These are phyloP conservation scores for Diaporthe sp. DNA, from an alignment of 2,329 filamentous ascomycete species.

Conservation along the genomic window DNA sequence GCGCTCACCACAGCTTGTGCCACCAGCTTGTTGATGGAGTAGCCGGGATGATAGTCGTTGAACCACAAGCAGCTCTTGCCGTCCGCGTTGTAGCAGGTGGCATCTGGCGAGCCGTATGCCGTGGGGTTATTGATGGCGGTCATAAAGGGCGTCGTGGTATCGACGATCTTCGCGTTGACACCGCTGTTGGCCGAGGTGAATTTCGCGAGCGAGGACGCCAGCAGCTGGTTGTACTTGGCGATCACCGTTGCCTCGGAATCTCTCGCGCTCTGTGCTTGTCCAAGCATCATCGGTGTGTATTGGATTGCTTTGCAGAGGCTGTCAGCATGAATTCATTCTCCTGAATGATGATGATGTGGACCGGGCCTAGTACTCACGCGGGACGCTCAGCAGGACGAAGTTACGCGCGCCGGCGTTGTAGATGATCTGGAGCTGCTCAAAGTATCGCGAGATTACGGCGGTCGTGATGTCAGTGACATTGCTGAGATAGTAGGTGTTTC, in stretches of 20 bases:
- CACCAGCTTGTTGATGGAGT: constrained; percentile 53
- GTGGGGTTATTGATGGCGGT: constrained; percentile 53
- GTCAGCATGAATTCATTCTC: not conserved
- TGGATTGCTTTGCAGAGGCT: constrained; percentile 48
- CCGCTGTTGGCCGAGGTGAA: constrained; percentile 50
- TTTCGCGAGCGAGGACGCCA: constrained; percentile 42
- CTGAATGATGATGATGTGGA: rapidly evolving
- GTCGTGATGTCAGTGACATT: constrained; percentile 46
- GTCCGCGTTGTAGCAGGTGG: constrained; percentile 53
- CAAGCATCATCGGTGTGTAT: constrained; percentile 49
- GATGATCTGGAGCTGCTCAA: constrained; percentile 54
- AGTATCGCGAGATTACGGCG: constrained; percentile 56
- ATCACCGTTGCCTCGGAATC: constrained; percentile 48
- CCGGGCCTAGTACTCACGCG: constrained; percentile 47
- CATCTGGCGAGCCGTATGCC: constrained; percentile 53
- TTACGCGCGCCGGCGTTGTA: constrained; percentile 65
- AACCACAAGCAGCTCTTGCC: constrained; percentile 58
- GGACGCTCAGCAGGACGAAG: constrained; percentile 69
- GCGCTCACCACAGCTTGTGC: constrained; percentile 48
- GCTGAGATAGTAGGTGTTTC: constrained; percentile 54
- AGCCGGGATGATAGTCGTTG: constrained; percentile 54
- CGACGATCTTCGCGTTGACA: constrained; percentile 48
- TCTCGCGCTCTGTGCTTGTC: constrained; percentile 39
- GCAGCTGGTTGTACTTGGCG: constrained; percentile 49
- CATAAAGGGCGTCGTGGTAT: constrained; percentile 54